Base-by-base conservation (phyloP, 176 grass and related monocot genomes). In the Oryza longistaminata region DNA sequence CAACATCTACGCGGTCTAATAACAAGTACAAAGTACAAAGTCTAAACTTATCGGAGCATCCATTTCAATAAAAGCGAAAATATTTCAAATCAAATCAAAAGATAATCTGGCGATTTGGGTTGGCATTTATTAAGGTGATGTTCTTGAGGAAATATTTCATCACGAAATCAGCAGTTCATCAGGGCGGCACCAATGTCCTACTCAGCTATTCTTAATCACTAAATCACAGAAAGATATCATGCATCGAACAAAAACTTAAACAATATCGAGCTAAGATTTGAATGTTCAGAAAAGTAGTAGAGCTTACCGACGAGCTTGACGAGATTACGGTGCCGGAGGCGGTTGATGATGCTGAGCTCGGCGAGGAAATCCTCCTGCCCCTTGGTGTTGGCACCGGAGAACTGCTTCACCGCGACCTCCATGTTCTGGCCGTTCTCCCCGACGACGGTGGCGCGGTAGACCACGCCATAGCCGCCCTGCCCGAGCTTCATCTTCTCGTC, bases 271-370 rank as follows among this genome's bases (percentile, higher is more conserved):
- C 55, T 61, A 61, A 61, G 55, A 61, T 61, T 6, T 61, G 7
- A 61, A 61, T 61, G 17, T n/a, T 6, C 16, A 17, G 16, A 60
- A 60, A n/a, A 60, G 53, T 1, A 60, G 5, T 6, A 60, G 55
- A 43, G 3, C 80, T 69, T 85, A 95, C 96, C 96, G 16, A 91
- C 70, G 37, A 99, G 91, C 71, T 85, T 94, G 80, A 94, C 96
- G 61, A 99, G 96, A 76, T 99, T 85, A 46, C 76, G 76, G 88
- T 99, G 96, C 2, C 96, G 91, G 66, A 99, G 96, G 49, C 90
- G 91, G 58, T 96, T 99, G 85, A 99, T 99, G 80, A 99, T 96
- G 75, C 83, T 91, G 64, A 99, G 93, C 90, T 99, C 96, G 44
- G 86, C 83, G 33, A 99, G 88, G 83, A 99, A 99, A 67, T 99